phyloP scores from a whole-genome alignment of 2,329 filamentous ascomycete species.

The Thelonectria blattea region DNA sequence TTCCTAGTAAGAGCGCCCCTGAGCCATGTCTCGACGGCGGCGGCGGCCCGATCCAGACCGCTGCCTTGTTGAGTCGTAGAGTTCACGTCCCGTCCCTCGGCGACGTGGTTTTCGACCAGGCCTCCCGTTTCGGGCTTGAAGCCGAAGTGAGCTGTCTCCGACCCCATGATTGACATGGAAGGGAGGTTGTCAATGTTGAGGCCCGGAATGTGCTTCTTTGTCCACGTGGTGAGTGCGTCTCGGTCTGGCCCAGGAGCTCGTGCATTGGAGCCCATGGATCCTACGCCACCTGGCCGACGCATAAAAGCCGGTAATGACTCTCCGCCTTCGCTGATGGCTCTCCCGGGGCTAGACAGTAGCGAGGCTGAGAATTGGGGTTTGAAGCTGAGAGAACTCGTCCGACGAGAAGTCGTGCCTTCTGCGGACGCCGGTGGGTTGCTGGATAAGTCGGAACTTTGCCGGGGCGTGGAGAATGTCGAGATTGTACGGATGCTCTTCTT shows the following conservation, averaged over 20 bases:
- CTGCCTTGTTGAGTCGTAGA: slow-evolving; percentile 54
- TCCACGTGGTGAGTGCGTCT: slow-evolving; percentile 84
- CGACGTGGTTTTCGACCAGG: slow-evolving; percentile 59
- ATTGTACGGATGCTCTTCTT: slow-evolving; percentile 79
- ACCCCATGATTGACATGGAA: slow-evolving; percentile 69
- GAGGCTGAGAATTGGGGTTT: slow-evolving; percentile 44
- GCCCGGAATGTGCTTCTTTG: slow-evolving; percentile 81
- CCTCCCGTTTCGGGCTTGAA: slow-evolving; percentile 50
- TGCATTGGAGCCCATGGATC: slow-evolving; percentile 75
- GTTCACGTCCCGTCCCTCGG: slow-evolving; percentile 52
- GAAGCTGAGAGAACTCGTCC: slow-evolving; percentile 50
- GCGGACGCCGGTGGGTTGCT: slow-evolving; percentile 50
- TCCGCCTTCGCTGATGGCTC: slow-evolving; percentile 46
- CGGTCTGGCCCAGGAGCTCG: slow-evolving; percentile 80
- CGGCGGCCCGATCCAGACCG: slow-evolving; percentile 81
- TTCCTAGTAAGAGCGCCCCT: slow-evolving; percentile 77
- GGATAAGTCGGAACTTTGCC: slow-evolving; percentile 66
- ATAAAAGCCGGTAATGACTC: slow-evolving; percentile 66
- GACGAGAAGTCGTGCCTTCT: slow-evolving; percentile 45
- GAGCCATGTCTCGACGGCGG: slow-evolving; percentile 89
- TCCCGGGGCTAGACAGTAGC: slow-evolving; percentile 45
- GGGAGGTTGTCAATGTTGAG: slow-evolving; percentile 73
- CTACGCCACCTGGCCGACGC: slow-evolving; percentile 85
- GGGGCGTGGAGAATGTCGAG: slow-evolving; percentile 71
- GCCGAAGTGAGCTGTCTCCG: slow-evolving; percentile 64